Evolutionary conservation across 257 asterid species (phyloP).

Genomic region (Solanum sparsipilum): DNA sequence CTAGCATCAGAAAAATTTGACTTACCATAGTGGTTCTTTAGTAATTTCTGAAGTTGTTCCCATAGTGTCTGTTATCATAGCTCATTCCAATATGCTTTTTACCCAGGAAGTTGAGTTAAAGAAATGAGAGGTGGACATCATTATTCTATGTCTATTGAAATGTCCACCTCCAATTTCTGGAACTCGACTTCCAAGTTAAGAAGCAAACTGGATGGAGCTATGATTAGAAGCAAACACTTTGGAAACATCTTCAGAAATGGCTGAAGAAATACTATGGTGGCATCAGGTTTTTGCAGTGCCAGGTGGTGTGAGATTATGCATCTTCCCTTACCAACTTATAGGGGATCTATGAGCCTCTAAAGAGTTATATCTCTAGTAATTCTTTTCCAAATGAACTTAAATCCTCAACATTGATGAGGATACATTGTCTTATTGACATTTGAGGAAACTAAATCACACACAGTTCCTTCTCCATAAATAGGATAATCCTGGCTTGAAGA

Average conservation of each 20-base stretch:
- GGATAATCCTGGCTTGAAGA: too few relatives aligned
- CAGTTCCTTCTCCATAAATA: too few relatives aligned
- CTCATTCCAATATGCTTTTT: not conserved
- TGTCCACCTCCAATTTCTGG: not conserved
- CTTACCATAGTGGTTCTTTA: not conserved
- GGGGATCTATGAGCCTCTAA: too few relatives aligned
- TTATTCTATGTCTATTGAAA: not conserved
- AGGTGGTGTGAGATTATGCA: not conserved
- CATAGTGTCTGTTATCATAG: too few relatives aligned
- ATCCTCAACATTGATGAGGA: not conserved
- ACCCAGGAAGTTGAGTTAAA: not conserved
- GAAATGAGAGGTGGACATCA: not conserved
- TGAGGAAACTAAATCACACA: too few relatives aligned
- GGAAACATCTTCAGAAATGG: not conserved
- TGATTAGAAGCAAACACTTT: not conserved
- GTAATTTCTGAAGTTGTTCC: not conserved
- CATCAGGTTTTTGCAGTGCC: not conserved
- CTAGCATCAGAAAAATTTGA: not conserved
- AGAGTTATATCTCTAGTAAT: too few relatives aligned
- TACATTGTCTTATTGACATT: too few relatives aligned
- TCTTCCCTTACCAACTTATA: too few relatives aligned
- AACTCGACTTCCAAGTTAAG: not conserved
- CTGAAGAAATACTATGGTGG: not conserved
- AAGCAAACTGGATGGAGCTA: not conserved
- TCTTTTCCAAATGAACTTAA: too few relatives aligned